phyloP scores from a whole-genome alignment of 345 rosid species.

The Kernera saxatilis region DNA sequence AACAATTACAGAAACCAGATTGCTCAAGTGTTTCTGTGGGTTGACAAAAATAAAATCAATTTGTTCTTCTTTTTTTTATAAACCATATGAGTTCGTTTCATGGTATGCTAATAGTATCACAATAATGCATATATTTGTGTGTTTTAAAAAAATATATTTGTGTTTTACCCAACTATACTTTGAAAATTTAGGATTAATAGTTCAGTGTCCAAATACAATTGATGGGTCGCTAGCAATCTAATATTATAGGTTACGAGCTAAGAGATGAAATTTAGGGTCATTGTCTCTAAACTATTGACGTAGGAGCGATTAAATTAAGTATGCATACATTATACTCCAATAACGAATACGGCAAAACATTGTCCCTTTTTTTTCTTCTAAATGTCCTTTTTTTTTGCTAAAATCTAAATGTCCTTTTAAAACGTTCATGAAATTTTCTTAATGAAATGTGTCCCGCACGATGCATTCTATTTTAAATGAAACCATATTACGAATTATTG shows the following conservation, averaged over 20 bases:
- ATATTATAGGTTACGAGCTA: not conserved
- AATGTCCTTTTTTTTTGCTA: no score
- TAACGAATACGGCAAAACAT: not conserved
- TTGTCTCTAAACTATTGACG: conserved; percentile 2
- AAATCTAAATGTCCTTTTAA: no score
- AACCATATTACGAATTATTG: not conserved
- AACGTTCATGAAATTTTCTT: not conserved
- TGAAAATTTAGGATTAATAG: not conserved
- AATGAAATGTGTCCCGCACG: conserved; percentile 6
- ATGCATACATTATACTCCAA: not conserved
- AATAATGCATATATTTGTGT: not conserved
- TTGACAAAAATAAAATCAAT: not conserved
- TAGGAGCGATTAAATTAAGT: not conserved
- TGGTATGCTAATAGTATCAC: not conserved
- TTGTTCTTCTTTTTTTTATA: no score
- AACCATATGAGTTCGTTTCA: no score
- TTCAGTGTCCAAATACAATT: not conserved
- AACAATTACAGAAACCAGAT: not conserved
- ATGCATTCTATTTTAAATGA: not conserved
- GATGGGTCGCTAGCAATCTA: not conserved
- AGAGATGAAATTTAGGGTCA: conserved; percentile 8
- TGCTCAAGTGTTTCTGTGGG: not conserved
- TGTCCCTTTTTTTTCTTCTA: no score
- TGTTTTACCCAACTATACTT: not conserved
- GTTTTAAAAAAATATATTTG: no score